Evolutionary conservation across 768 basidiomycete genomes (phyloP).

Genomic region (Pulveroboletus ravenelii): DNA sequence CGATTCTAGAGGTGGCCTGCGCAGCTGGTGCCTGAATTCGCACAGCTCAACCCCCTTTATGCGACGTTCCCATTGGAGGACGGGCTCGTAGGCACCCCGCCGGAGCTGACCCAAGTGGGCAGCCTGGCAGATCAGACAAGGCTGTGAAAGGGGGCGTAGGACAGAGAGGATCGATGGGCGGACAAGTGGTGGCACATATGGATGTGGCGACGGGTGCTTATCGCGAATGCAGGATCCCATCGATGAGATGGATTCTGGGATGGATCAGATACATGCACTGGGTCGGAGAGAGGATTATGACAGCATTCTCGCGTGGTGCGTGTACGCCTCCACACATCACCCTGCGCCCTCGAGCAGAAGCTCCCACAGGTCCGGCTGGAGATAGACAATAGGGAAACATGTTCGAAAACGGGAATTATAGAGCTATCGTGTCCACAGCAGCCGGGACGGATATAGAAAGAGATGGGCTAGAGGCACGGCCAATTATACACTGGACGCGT

Average conservation of each 20-base stretch:
- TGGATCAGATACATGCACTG: conserved; percentile 2
- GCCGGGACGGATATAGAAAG: conserved; percentile 12
- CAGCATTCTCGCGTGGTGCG: conserved; percentile 7
- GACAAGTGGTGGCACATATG: neutral
- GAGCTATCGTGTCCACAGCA: neutral
- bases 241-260: conserved; percentile 20
- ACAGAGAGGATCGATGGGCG: conserved; percentile 8
- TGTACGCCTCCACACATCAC: neutral
- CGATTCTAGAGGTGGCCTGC: too few relatives aligned
- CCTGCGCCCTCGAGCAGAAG: conserved; percentile 11
- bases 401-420: conserved; percentile 13
- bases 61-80: neutral
- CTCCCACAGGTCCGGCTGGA: conserved; percentile 1
- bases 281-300: conserved; percentile 6
- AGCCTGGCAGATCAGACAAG: neutral
- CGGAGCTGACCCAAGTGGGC: conserved; percentile 1
- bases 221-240: conserved; percentile 10
- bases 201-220: too few relatives aligned
- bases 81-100: conserved; percentile 1
- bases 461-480: neutral
- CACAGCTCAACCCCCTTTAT: too few relatives aligned
- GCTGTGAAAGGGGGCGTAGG: neutral
- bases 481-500: too few relatives aligned
- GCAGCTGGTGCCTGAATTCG: too few relatives aligned
- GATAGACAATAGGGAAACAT: neutral